These are phyloP conservation scores for Malassezia brasiliensis DNA, from an alignment of 1,284 basidiomycete species.

Conservation along the genomic window DNA sequence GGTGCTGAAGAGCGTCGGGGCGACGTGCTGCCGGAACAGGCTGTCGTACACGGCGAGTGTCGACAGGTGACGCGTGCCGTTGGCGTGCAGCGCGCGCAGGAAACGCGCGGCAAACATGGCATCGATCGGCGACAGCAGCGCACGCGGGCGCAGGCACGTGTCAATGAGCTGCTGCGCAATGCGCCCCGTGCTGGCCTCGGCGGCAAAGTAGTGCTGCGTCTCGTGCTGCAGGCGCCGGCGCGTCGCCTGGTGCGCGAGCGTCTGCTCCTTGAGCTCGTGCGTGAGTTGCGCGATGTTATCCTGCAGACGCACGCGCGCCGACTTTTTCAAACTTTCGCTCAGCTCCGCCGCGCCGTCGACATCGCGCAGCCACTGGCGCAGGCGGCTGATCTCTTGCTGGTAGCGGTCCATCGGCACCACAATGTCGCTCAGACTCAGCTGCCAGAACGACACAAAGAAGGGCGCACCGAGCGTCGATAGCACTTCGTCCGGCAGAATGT, in stretches of 20 bases:
- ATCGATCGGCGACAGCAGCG: slow-evolving; percentile 84
- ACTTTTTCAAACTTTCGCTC: slow-evolving; percentile 25
- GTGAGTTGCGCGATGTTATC: slow-evolving; percentile 39
- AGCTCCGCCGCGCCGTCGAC: slow-evolving; percentile 18
- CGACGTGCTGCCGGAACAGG: slow-evolving; percentile 52
- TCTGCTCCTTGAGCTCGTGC: slow-evolving; percentile 66
- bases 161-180: slow-evolving; percentile 58
- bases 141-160: slow-evolving; percentile 84
- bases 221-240: slow-evolving; percentile 68
- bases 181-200: slow-evolving; percentile 19
- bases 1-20: slow-evolving; percentile 76
- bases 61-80: slow-evolving; percentile 76
- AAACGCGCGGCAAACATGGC: slow-evolving; percentile 88
- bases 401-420: slow-evolving; percentile 46
- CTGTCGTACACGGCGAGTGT: slow-evolving; percentile 77
- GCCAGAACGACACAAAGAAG: slow-evolving; percentile 48
- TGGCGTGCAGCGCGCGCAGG: slow-evolving; percentile 72
- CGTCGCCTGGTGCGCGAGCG: slow-evolving; percentile 61
- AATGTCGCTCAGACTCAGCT: slow-evolving; percentile 39
- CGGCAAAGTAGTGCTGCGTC: slow-evolving; percentile 73
- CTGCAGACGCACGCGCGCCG: slow-evolving; percentile 33
- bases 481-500: slow-evolving; percentile 25
- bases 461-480: slow-evolving; percentile 26
- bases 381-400: slow-evolving; percentile 35
- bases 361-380: slow-evolving; percentile 27